A percentile compares a stretch with the other conserved stretches of the same genome.
phyloP scores from a whole-genome alignment of 495 filamentous ascomycete genomes.

The Hypoxylon rickii region DNA sequence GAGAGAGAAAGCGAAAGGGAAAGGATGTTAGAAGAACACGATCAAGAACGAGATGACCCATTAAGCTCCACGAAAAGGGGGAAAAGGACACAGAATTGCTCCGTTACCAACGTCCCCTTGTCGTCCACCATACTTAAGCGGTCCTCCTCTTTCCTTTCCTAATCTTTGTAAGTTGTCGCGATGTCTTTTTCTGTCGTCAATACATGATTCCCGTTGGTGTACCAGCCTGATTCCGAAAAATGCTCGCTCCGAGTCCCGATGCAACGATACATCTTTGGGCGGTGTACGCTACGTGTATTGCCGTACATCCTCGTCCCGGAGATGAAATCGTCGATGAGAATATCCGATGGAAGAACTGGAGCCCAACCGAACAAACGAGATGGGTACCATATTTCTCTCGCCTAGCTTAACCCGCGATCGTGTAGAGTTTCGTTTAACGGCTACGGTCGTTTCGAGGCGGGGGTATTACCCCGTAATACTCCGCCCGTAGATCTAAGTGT shows the following conservation, averaged over 20 bases:
- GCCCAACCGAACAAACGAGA: background rate
- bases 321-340: background rate
- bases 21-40: background rate
- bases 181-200: slow-evolving; percentile 7
- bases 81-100: too few species aligned
- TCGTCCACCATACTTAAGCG: too few species aligned
- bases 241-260: slow-evolving; percentile 25
- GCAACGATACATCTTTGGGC: slow-evolving; percentile 8
- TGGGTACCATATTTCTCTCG: background rate
- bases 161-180: background rate
- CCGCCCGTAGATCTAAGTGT: slow-evolving; percentile 41
- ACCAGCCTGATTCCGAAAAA: slow-evolving; percentile 11
- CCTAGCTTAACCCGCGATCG: slow-evolving; percentile 2
- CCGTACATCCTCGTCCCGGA: background rate
- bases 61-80: too few species aligned
- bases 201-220: slow-evolving; percentile 11
- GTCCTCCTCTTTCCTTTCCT: background rate
- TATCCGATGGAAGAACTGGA: background rate
- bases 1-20: background rate
- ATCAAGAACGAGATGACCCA: too few species aligned
- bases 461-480: slow-evolving; percentile 30
- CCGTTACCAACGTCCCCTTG: too few species aligned
- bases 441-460: slow-evolving; percentile 9
- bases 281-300: background rate
- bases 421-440: background rate